Evolutionary conservation across 352 stramenopile genomes (phyloP).

Genomic region (Pythium grandisporangium): DNA sequence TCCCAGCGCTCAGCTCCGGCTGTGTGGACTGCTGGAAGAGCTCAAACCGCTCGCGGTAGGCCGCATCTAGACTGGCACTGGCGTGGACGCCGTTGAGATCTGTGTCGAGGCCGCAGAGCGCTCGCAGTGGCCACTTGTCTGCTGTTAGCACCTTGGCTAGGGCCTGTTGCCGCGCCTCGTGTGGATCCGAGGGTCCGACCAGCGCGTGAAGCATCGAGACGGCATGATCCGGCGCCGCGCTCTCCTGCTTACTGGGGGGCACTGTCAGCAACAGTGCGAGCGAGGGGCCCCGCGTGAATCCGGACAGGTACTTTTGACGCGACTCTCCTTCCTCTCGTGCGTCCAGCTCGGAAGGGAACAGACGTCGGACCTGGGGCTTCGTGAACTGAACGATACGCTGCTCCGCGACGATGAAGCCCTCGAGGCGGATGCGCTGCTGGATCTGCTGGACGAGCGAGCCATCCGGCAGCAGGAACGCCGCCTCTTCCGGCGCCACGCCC

Average conservation of each 20-base stretch:
- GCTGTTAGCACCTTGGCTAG: conserved; percentile 19
- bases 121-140: conserved; percentile 53
- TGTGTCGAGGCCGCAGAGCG: conserved; percentile 53
- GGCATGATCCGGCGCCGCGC: conserved; percentile 9
- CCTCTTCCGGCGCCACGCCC: conserved; percentile 28
- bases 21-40: conserved; percentile 33
- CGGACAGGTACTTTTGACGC: conserved; percentile 24
- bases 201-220: conserved; percentile 34
- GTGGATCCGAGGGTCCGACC: conserved; percentile 48
- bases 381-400: conserved; percentile 24
- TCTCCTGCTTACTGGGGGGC: no score
- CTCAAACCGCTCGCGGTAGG: conserved; percentile 49
- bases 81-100: conserved; percentile 60
- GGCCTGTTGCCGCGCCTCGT: conserved; percentile 26
- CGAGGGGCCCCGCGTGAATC: conserved; percentile 52
- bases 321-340: conserved; percentile 3
- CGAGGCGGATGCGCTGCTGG: conserved; percentile 24
- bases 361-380: conserved; percentile 19
- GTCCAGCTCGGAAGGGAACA: conserved; percentile 11
- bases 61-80: conserved; percentile 40
- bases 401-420: conserved; percentile 49
- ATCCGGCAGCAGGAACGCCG: conserved; percentile 24
- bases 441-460: conserved; percentile 29
- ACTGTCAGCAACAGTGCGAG: conserved; percentile 46
- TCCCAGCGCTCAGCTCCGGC: no score